Evolutionary conservation across 31 red algal species (phyloP), one percentile per base, ranked within the genome.

Genomic region (Bonnemaisonia californica): DNA sequence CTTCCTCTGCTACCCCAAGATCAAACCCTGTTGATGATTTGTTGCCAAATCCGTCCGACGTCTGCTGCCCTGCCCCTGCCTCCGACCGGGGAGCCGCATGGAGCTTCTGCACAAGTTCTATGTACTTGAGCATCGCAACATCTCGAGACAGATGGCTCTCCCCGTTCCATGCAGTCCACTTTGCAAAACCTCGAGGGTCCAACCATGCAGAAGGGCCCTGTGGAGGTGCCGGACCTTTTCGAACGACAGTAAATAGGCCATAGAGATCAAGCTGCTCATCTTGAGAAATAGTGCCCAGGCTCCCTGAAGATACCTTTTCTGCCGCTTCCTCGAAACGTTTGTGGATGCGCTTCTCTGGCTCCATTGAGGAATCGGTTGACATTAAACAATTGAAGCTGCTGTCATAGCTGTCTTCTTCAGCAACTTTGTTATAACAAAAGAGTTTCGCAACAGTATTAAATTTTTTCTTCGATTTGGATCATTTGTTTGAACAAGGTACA

Each of bases 131-230:
- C 81, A 81, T 93, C 21, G 82, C 90, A 68, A 87, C 74, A 37
- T 82, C 76, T n/a, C 41, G 56, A 1, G 63, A 24, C 18, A 93
- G 61, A 54, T 74, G 64, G 54, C 81, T 81, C 28, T n/a, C 63
- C 30, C 61, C 24, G 31, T 47, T 60, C 90, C 90, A 93, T 45
- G 84, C 79, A 12, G 62, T 74, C 90, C 90, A 93, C 68, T 93
- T 93, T 13, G 90, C 67, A 62, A 61, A 86, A 1, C 72, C 81
- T 45, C 29, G 56, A 23, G 84, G 76, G 55, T 85, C 71, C 24
- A 86, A 70, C 5, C 85, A 74, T 39, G 62, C 76, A 41, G 69
- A 87, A 19, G 90, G 90, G 39, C 54, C 76, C 21, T 72, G 30
- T 24, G 33, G 34, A 19, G 73, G 83, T 30, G 90, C 82, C 57